Conservation (phyloP, 441 rosid genomes). For the Geranium incanum region DNA sequence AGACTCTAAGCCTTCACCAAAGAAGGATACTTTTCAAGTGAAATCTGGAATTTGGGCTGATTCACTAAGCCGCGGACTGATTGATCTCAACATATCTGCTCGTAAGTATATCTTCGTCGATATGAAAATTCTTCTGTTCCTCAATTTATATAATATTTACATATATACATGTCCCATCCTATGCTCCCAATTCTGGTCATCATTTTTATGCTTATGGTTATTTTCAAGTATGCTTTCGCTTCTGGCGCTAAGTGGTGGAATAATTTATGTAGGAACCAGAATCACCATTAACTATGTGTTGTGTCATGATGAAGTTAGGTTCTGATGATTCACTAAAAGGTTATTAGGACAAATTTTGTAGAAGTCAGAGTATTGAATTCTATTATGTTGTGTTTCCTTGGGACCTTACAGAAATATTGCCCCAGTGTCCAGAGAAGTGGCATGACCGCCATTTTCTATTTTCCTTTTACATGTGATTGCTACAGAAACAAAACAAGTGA, state of each 20-base stretch:
- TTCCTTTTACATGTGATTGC: background rate
- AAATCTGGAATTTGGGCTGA: slow-evolving; percentile 96
- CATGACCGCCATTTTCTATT: background rate
- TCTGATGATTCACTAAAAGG: background rate
- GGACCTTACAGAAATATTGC: background rate
- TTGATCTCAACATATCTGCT: slow-evolving; percentile 94
- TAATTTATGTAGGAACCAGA: background rate
- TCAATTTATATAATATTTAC: background rate
- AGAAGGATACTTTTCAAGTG: slow-evolving; percentile 65
- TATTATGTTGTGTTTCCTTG: background rate
- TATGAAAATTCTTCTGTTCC: slow-evolving; percentile 9
- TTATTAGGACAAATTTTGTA: background rate
- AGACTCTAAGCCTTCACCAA: slow-evolving; percentile 35
- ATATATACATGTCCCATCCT: background rate
- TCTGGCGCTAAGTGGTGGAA: background rate
- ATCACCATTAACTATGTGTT: background rate
- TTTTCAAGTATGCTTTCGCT: background rate
- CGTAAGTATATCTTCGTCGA: slow-evolving; percentile 45
- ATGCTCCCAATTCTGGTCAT: slow-evolving; percentile 1
- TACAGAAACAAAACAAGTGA: too few relatives aligned
- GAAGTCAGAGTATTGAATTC: background rate
- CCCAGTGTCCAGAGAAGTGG: background rate
- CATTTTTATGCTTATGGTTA: slow-evolving; percentile 2
- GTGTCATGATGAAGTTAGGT: background rate
- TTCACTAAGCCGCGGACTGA: slow-evolving; percentile 87